Evolutionary conservation across 441 rosid species (phyloP).

Genomic region (Raphanus hybrid): DNA sequence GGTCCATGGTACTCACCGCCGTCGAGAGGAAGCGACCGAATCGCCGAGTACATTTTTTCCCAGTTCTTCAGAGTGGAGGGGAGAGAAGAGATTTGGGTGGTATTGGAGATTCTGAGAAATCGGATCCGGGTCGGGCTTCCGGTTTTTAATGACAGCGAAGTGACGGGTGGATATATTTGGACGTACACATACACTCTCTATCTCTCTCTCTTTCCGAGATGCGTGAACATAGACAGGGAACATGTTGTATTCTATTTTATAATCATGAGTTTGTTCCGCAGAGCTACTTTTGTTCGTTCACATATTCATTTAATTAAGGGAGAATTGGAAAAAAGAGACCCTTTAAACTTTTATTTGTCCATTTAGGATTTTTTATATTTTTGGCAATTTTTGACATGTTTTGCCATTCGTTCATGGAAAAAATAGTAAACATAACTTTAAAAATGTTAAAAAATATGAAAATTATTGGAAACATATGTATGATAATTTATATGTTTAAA

Average conservation of each 20-base stretch:
- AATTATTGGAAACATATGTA: no score
- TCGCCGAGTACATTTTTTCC: slow-evolving; percentile 68
- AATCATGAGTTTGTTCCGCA: not conserved
- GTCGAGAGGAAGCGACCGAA: slow-evolving; percentile 79
- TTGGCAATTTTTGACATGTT: no score
- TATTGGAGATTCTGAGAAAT: slow-evolving; percentile 27
- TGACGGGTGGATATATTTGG: slow-evolving; percentile 38
- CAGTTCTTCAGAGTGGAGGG: not conserved
- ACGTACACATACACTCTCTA: slow-evolving; percentile 30
- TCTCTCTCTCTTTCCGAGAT: not conserved
- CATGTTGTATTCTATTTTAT: not conserved
- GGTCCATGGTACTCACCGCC: slow-evolving; percentile 65
- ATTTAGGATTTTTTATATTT: no score
- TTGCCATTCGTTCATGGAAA: no score
- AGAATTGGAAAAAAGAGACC: no score
- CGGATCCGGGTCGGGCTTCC: slow-evolving; percentile 44
- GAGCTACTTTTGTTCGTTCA: not conserved
- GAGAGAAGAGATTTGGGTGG: slow-evolving; percentile 21
- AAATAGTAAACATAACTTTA: no score
- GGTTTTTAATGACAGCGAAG: slow-evolving; percentile 33
- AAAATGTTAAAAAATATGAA: no score
- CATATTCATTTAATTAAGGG: no score
- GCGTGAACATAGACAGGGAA: slow-evolving; percentile 4
- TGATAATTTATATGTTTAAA: no score
- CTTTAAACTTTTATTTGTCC: no score